phyloP scores from a whole-genome alignment of 768 basidiomycete species.

The Naganishia kalamii region DNA sequence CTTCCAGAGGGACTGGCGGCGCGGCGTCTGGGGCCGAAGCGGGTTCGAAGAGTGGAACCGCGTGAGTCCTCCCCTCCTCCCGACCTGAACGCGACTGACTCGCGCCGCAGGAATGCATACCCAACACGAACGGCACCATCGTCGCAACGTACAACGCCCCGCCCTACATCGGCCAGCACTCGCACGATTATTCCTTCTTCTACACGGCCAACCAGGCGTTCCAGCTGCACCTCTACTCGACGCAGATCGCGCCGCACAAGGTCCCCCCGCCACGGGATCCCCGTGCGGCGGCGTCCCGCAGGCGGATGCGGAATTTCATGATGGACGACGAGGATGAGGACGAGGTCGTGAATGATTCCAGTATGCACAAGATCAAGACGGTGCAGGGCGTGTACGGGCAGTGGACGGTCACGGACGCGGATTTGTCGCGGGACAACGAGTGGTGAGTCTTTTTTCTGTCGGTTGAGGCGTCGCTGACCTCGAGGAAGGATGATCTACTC shows the following conservation, averaged over 20 bases:
- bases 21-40: constrained; percentile 23
- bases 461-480: background rate
- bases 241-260: constrained; percentile 47
- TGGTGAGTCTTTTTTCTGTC: constrained; percentile 51
- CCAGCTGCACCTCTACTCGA: constrained; percentile 69
- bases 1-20: constrained; percentile 6
- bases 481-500: constrained; percentile 79
- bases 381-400: constrained; percentile 69
- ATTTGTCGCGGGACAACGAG: constrained; percentile 81
- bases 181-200: constrained; percentile 57
- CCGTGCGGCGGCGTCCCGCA: constrained; percentile 24
- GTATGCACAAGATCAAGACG: constrained; percentile 49
- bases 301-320: constrained; percentile 21
- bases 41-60: constrained; percentile 25
- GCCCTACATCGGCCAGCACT: constrained; percentile 45
- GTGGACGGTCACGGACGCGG: constrained; percentile 95
- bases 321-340: constrained; percentile 48
- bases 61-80: constrained; percentile 20
- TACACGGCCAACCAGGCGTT: constrained; percentile 87
- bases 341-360: constrained; percentile 34
- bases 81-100: background rate
- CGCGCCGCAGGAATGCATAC: constrained; percentile 14
- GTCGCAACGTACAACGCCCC: constrained; percentile 41
- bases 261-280: constrained; percentile 47
- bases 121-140: constrained; percentile 34